phyloP scores from a whole-genome alignment of 2,329 filamentous ascomycete species.

The Emmonsiellopsis sp. region DNA sequence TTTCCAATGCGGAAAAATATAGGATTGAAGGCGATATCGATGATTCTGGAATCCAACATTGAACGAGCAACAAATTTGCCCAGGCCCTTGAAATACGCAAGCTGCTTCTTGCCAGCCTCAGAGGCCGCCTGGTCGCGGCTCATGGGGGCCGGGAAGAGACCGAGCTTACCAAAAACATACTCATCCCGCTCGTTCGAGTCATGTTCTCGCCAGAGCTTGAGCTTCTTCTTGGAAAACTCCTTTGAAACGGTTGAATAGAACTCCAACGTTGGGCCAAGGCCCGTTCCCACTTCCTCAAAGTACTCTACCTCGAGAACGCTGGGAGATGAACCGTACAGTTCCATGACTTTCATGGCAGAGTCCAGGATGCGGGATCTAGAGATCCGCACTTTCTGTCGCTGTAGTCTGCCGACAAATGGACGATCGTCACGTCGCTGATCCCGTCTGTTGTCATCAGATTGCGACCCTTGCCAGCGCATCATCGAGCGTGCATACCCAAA shows the following conservation, averaged over 20 bases:
- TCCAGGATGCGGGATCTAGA: slow-evolving; percentile 90
- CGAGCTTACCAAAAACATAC: slow-evolving; percentile 73
- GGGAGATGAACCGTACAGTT: slow-evolving; percentile 91
- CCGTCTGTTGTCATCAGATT: slow-evolving; percentile 70
- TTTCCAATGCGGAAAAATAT: slow-evolving; percentile 95
- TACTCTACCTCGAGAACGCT: slow-evolving; percentile 97
- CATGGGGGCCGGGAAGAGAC: slow-evolving; percentile 86
- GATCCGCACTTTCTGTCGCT: slow-evolving; percentile 96
- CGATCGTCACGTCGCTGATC: slow-evolving; percentile 79
- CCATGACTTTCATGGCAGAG: slow-evolving; percentile 97
- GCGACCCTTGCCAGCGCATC: slow-evolving; percentile 92
- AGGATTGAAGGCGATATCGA: slow-evolving; percentile 93
- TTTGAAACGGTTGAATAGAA: slow-evolving; percentile 97
- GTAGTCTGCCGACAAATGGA: slow-evolving; percentile 80
- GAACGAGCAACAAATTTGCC: slow-evolving; percentile 96
- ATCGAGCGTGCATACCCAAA: slow-evolving; percentile 97
- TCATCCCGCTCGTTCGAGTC: slow-evolving; percentile 63
- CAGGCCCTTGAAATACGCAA: slow-evolving; percentile 83
- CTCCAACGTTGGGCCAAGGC: slow-evolving; percentile 86
- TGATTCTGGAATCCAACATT: slow-evolving; percentile 96
- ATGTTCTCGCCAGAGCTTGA: slow-evolving; percentile 91
- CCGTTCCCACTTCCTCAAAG: slow-evolving; percentile 96
- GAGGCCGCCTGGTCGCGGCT: slow-evolving; percentile 63
- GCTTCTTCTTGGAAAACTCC: slow-evolving; percentile 94
- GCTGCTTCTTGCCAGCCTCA: slow-evolving; percentile 75